These are phyloP conservation scores for Talaromyces sp. DNA, from an alignment of 2,329 filamentous ascomycete species.

Conservation along the genomic window DNA sequence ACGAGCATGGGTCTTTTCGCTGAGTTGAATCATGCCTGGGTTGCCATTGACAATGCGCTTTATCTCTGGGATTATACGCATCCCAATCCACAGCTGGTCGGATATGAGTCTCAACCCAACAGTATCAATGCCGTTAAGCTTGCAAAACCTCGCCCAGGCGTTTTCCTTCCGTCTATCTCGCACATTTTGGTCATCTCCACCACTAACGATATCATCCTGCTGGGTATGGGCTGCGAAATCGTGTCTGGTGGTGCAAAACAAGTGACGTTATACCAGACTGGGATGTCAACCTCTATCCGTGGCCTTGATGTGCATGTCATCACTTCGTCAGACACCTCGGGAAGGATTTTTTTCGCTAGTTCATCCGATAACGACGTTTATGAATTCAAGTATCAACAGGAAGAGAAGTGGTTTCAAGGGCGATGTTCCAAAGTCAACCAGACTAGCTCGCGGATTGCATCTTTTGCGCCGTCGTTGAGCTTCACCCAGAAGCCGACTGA, in stretches of 20 bases:
- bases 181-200: slow-evolving; percentile 89
- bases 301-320: slow-evolving; percentile 76
- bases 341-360: slow-evolving; percentile 90
- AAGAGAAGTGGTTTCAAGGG: slow-evolving; percentile 94
- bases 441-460: slow-evolving; percentile 68
- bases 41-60: slow-evolving; percentile 89
- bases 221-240: slow-evolving; percentile 72
- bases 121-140: slow-evolving; percentile 90
- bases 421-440: slow-evolving; percentile 87
- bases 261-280: slow-evolving; percentile 81
- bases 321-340: slow-evolving; percentile 70
- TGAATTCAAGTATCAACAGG: slow-evolving; percentile 93
- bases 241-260: slow-evolving; percentile 65
- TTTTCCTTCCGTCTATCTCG: slow-evolving; percentile 82
- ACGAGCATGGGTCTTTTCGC: slow-evolving; percentile 96
- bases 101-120: slow-evolving; percentile 83
- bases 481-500: slow-evolving; percentile 52
- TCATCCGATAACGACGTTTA: slow-evolving; percentile 79
- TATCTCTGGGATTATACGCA: slow-evolving; percentile 98
- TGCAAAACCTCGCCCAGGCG: slow-evolving; percentile 76
- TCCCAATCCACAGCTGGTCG: slow-evolving; percentile 84
- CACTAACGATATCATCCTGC: slow-evolving; percentile 74
- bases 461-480: slow-evolving; percentile 45
- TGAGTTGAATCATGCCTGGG: slow-evolving; percentile 91
- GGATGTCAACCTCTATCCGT: slow-evolving; percentile 74